Evolutionary conservation across 2,329 filamentous ascomycete species (phyloP), one percentile per base, ranked within the genome.

Genomic region (Neonectria punicea): DNA sequence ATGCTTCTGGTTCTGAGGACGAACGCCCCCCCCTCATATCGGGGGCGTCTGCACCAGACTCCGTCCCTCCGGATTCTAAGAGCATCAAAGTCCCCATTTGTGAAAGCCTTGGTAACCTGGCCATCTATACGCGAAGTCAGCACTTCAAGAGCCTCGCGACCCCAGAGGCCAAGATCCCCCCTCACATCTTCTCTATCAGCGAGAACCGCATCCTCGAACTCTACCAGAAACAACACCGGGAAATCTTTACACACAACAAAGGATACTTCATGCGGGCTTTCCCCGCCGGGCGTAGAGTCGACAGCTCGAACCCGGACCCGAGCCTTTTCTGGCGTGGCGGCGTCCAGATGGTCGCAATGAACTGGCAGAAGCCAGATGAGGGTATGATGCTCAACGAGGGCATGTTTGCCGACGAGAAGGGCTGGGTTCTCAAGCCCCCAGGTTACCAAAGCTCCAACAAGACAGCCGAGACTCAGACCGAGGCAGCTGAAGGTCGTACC

Each of bases 381-480:
- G 93, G 93, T 47, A 97, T 98, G 88, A 97, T 98, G 84, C 88
- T 99, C 76, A 98, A 98, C 76, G 92, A 97, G 74, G 96, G 92
- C 76, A 98, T 99, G 96, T 99, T 98, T 77, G 93, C 93, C 39
- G 92, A 89, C 10, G 91, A 92, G 55, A 83, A 87, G 46, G 94
- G 95, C 44, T 98, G 93, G 92, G 89, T 94, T 2, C 84, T 96
- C 66, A 98, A 98, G 79, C 94, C 94, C 0, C 77, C 85, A 34
- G 91, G 91, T 16, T 96, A 94, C 77, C 90, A 89, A 64, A 84
- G 82, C 68, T 76, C 79, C 18, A 79, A 82, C 63, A 82, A 77
- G 67, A 61, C 60, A n/a, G 73, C 75, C 16, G 73, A 77, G 22
- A 79, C 79, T 5, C 82, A 86, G 60, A 80, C 81, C 47, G 79